phyloP scores from a whole-genome alignment of 768 basidiomycete species.

The Kwoniella europaea region DNA sequence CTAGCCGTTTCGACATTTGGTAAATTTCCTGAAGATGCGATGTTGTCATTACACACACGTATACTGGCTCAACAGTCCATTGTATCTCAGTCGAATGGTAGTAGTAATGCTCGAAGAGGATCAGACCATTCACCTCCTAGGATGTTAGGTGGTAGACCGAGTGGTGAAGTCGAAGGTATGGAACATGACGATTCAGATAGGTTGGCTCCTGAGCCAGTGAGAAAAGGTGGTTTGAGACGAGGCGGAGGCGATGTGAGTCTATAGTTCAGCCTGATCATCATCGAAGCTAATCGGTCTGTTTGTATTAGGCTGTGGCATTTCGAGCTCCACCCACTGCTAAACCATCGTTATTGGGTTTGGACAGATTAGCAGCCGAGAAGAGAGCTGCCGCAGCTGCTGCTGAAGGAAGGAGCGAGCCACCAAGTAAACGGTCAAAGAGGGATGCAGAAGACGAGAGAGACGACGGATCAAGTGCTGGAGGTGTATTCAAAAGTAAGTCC shows the following conservation, averaged over 20 bases:
- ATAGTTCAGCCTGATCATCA: not conserved
- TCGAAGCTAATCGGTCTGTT: constrained; percentile 7
- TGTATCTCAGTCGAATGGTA: constrained; percentile 46
- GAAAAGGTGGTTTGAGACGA: constrained; percentile 78
- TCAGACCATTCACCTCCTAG: constrained; percentile 48
- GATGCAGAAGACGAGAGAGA: constrained; percentile 62
- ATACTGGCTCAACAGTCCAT: constrained; percentile 76
- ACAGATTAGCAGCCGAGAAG: constrained; percentile 87
- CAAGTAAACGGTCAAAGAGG: constrained; percentile 69
- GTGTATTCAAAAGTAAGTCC: constrained; percentile 81
- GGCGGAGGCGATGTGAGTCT: constrained; percentile 61
- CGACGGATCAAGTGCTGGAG: constrained; percentile 59
- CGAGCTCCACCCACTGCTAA: constrained; percentile 73
- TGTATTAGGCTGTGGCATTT: constrained; percentile 75
- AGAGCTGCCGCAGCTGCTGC: constrained; percentile 65
- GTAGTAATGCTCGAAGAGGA: constrained; percentile 35
- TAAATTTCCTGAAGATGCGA: constrained; percentile 78
- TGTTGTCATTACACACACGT: constrained; percentile 78
- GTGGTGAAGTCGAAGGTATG: constrained; percentile 68
- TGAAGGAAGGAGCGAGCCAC: constrained; percentile 58
- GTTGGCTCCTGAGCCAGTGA: constrained; percentile 75
- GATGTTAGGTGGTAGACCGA: constrained; percentile 40
- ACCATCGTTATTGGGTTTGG: constrained; percentile 80
- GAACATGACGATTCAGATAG: constrained; percentile 79
- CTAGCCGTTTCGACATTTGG: constrained; percentile 80